Conservation (phyloP, 495 filamentous ascomycete genomes). For the Lineolata rhizophorae region DNA sequence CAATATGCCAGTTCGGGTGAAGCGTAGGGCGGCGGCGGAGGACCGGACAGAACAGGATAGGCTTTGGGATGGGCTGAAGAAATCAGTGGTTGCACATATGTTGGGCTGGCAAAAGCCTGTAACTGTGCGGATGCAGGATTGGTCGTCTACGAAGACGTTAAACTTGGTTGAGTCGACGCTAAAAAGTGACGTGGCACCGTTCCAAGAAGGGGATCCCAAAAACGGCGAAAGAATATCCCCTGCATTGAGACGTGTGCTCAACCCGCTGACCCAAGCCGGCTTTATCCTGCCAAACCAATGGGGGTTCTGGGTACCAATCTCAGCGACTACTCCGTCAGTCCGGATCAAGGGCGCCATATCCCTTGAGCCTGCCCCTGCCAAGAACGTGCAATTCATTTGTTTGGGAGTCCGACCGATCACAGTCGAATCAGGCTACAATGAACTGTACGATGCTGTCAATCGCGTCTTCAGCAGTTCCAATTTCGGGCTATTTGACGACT, state of each 20-base stretch:
- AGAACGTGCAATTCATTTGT: slow-evolving; percentile 57
- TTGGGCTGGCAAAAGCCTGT: slow-evolving; percentile 33
- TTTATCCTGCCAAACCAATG: slow-evolving; percentile 29
- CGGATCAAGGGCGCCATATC: slow-evolving; percentile 48
- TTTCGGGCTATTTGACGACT: slow-evolving; percentile 41
- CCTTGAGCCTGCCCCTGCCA: slow-evolving; percentile 43
- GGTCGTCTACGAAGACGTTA: slow-evolving; percentile 2
- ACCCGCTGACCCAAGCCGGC: slow-evolving; percentile 40
- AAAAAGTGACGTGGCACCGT: too few relatives aligned
- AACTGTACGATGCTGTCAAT: slow-evolving; percentile 65
- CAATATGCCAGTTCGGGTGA: slow-evolving; percentile 90
- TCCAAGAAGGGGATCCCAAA: too few relatives aligned
- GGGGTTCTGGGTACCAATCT: slow-evolving; percentile 42
- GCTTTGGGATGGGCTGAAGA: slow-evolving; percentile 47
- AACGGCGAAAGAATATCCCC: too few relatives aligned
- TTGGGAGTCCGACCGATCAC: slow-evolving; percentile 32
- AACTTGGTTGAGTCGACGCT: too few relatives aligned
- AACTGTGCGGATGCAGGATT: slow-evolving; percentile 18
- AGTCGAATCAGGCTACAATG: slow-evolving; percentile 28
- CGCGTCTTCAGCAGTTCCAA: slow-evolving; percentile 50
- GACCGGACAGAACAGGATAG: slow-evolving; percentile 34
- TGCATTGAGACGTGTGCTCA: slow-evolving; percentile 7
- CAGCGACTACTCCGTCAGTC: slow-evolving; percentile 35
- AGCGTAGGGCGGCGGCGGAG: slow-evolving; percentile 37
- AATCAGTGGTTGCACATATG: slow-evolving; percentile 35